Evolutionary conservation across 1,139 yeast species (phyloP).

Genomic region (Saccharomyces pastorianus): DNA sequence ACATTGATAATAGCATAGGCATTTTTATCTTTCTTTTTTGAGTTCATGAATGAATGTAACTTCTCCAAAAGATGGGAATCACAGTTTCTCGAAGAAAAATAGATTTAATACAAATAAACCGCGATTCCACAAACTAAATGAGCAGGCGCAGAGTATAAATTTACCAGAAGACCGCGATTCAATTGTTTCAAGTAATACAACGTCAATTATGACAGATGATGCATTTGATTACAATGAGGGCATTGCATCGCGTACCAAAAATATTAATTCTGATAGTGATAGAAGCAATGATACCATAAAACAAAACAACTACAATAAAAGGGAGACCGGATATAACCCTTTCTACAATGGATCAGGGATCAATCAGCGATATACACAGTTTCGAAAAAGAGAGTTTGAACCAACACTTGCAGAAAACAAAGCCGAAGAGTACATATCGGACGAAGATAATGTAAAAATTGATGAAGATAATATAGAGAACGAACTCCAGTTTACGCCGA

Average conservation of each 20-base stretch:
- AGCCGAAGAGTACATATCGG: not conserved
- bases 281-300: not conserved
- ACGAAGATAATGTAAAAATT: not conserved
- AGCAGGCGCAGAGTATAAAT: not conserved
- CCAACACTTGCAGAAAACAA: not conserved
- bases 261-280: not conserved
- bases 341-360: not conserved
- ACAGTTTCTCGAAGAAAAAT: not conserved
- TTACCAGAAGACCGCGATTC: conserved; percentile 1
- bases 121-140: not conserved
- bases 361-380: not conserved
- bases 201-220: conserved; percentile 13
- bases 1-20: not conserved
- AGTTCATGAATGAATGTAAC: not conserved
- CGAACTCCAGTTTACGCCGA: conserved; percentile 20
- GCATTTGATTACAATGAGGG: conserved; percentile 1
- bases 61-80: not conserved
- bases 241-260: conserved; percentile 8
- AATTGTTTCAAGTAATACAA: conserved; percentile 18
- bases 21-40: not conserved
- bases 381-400: not conserved
- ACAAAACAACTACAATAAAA: not conserved
- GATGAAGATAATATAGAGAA: conserved; percentile 14
- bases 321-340: not conserved
- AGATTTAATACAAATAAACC: not conserved